A percentile compares a stretch with the other conserved stretches of the same genome.
Conservation (phyloP, 345 rosid genomes). For the Melastoma malabathricum region DNA sequence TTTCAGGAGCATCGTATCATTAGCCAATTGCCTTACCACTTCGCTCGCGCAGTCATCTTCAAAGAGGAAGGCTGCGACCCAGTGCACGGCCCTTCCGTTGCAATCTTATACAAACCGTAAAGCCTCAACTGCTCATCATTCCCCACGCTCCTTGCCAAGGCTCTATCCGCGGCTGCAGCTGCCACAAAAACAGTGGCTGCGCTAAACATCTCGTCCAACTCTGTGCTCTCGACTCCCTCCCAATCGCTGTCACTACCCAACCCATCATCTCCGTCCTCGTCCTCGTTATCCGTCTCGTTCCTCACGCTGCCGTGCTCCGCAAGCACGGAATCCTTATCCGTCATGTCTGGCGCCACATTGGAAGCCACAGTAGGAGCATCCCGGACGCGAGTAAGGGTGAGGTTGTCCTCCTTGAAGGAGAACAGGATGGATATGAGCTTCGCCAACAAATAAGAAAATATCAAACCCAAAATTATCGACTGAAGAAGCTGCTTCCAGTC, state of each 20-base stretch:
- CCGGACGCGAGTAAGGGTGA: conserved; percentile 35
- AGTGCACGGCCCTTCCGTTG: conserved; percentile 48
- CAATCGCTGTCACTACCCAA: conserved; percentile 45
- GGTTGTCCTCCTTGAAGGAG: conserved; percentile 69
- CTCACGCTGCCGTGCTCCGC: conserved; percentile 79
- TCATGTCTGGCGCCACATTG: conserved; percentile 10
- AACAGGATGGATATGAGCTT: conserved; percentile 75
- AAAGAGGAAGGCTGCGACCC: too few relatives aligned
- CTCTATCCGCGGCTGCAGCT: conserved; percentile 44
- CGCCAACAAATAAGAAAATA: conserved; percentile 85
- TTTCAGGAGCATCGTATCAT: too few relatives aligned
- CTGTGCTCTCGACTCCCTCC: conserved; percentile 96
- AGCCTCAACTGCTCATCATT: conserved; percentile 54
- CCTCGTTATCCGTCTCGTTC: conserved; percentile 29
- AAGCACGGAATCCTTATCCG: conserved; percentile 31
- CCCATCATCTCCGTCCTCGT: conserved; percentile 13
- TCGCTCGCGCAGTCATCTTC: too few relatives aligned
- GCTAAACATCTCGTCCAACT: conserved; percentile 72
- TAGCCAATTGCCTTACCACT: too few relatives aligned
- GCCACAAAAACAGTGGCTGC: conserved; percentile 76
- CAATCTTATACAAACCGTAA: conserved; percentile 67
- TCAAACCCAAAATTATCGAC: conserved; percentile 59
- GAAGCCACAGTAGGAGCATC: conserved; percentile 6
- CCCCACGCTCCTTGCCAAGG: conserved; percentile 16
- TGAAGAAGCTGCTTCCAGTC: conserved; percentile 73